Percentiles rank a stretch among this genome's conserved stretches.
phyloP scores from a whole-genome alignment of 2,329 filamentous ascomycete genomes.

The Lasiodiplodia citricola region DNA sequence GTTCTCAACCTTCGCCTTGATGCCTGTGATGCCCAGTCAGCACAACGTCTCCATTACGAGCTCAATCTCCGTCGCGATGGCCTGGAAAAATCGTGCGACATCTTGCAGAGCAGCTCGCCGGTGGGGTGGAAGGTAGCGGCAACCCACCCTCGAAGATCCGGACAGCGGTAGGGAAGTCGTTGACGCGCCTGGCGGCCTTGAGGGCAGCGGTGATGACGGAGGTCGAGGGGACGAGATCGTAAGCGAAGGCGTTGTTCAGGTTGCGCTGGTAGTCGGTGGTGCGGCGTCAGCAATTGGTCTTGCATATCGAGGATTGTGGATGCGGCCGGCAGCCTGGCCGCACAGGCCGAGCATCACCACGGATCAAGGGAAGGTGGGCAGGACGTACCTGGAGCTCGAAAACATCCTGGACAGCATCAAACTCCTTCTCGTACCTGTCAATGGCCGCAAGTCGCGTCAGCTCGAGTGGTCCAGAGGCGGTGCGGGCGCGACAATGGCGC shows the following conservation, averaged over 20 bases:
- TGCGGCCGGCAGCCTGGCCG: constrained; percentile 13
- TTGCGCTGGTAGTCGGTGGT: constrained; percentile 67
- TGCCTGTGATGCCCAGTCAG: constrained; percentile 61
- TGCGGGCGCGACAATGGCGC: constrained; percentile 1
- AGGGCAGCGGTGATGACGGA: constrained; percentile 90
- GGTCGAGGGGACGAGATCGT: constrained; percentile 97
- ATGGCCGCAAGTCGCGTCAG: constrained; percentile 32
- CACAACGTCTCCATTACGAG: not conserved
- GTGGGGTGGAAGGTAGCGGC: not conserved
- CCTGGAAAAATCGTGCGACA: not conserved
- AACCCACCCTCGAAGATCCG: constrained; percentile 94
- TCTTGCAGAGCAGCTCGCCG: not conserved
- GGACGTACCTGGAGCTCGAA: constrained; percentile 95
- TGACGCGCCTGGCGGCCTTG: constrained; percentile 91
- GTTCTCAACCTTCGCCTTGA: constrained; percentile 99
- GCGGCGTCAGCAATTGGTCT: not conserved
- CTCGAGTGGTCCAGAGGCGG: not conserved
- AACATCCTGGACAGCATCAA: constrained; percentile 95
- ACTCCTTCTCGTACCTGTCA: constrained; percentile 97
- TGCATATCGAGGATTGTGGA: not conserved
- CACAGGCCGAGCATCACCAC: constrained; percentile 17
- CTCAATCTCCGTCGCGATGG: not conserved
- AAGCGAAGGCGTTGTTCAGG: constrained; percentile 99
- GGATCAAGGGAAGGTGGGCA: constrained; percentile 18
- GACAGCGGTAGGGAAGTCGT: constrained; percentile 98